Base-by-base conservation (phyloP, 2,329 filamentous ascomycete species). In the Pseudopithomyces chartarum region DNA sequence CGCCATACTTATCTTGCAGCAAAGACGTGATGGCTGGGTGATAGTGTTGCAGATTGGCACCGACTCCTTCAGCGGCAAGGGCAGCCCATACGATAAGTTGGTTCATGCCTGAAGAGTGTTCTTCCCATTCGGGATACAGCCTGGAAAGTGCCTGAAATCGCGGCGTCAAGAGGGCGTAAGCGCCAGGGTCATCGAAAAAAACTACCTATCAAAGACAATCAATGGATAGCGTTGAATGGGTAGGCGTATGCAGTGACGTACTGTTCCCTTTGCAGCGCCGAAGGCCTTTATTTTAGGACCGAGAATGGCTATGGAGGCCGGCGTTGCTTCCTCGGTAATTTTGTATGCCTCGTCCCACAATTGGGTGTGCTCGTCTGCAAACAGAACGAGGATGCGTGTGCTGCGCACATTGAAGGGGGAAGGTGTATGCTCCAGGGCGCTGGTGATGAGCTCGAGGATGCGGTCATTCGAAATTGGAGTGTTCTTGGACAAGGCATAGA, bases 361-460 rank as follows among this genome's bases (percentile, higher is more conserved):
- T 20, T 63, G 61, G 22, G 52, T 54, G 48, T 71, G 68, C 13
- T 68, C 60, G 5, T 57, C 57, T 29, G 63, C 63, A 26, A 70
- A 66, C n/a, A 71, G 58, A 17, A 72, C 57, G n/a, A 72, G 61
- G 38, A 55, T 60, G 40, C 69, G 66, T 29, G 61, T 52, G 58
- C 64, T 69, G 36, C 68, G 69, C n/a, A 67, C 63, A 50, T 72
- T 70, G 65, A 71, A 72, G 5, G 69, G 60, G 2, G 66, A 69
- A 17, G 67, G 69, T 6, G 64, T 60, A 45, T 71, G 60, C 19
- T 64, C 63, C 26, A 72, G 55, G 0, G 66, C 63, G 13, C 69
- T 57, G 23, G 64, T 56, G 11, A 71, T 59, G 22, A 72, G 60
- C 29, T 68, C 61, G 19, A 63, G 39, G 42, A 72, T 72, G 38